Evolutionary conservation across 2,329 filamentous ascomycete genomes (phyloP), one percentile per base, ranked within the genome.

Genomic region (Paraphoma sp.): DNA sequence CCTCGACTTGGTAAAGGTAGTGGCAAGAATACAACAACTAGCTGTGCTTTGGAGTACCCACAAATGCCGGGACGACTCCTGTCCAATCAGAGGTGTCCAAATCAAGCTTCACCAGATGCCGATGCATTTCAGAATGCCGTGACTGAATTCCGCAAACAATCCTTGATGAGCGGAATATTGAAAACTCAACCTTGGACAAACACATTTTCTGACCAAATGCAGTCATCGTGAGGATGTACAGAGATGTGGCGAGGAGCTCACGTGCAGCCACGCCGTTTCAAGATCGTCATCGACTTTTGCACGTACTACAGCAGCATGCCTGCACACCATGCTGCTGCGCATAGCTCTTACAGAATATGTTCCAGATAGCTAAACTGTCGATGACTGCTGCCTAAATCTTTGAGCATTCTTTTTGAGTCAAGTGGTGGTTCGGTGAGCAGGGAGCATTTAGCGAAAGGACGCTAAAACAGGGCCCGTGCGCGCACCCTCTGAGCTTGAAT

Each of bases 51-150:
- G n/a, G n/a, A n/a, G 30, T 23, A 45, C 5, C 30, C 36, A 33
- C 14, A 12, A 2, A 43, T 9, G 2, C 33, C 57, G 57, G 57
- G 9, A 44, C 57, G 57, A 60, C 54, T 54, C 42, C 48, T 46
- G 56, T 18, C 54, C 54, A 58, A 48, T 60, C 40, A 57, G 4
- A 28, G 9, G 14, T 36, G 17, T 11, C 28, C 23, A 23, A 23
- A 23, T 23, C 23, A 23, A 2, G 23, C 23, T 23, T 23, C 23
- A 23, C 3, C 2, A 23, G 23, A 5, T 23, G 23, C 23, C 23
- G 23, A 23, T 23, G 5, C 23, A 23, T 23, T 23, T 5, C 23
- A 5, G 23, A 23, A 23, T 23, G 23, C 23, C 23, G 23, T 23
- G 23, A 23, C 23, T 23, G 23, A 23, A 23, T 23, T 5, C 5